These are phyloP conservation scores for Colletotrichum incanum DNA, from an alignment of 2,329 filamentous ascomycete genomes.

Conservation along the genomic window DNA sequence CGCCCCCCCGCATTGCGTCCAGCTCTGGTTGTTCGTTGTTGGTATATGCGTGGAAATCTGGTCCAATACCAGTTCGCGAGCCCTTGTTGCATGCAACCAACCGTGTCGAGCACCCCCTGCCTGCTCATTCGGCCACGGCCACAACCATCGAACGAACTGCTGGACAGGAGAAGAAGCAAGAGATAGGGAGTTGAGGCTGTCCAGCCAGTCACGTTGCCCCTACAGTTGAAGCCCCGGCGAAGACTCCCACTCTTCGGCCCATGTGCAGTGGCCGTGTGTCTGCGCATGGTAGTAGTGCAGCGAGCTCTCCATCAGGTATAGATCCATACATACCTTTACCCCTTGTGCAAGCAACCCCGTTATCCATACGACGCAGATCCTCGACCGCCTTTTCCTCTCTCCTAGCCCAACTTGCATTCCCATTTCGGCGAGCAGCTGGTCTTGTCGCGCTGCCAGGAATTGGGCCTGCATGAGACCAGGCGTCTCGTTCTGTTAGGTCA, in stretches of 20 bases:
- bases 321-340: not conserved
- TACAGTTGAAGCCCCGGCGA: not conserved
- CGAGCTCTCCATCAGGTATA: not conserved
- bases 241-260: not conserved
- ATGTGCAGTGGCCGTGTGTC: not conserved
- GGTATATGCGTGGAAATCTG: slow-evolving; percentile 15
- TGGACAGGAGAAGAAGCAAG: slow-evolving; percentile 17
- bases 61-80: slow-evolving; percentile 12
- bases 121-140: slow-evolving; percentile 17
- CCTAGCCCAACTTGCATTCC: not conserved
- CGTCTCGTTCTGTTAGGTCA: not conserved
- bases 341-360: slow-evolving; percentile 5
- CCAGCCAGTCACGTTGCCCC: slow-evolving; percentile 14
- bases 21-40: not conserved
- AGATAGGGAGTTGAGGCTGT: slow-evolving; percentile 17
- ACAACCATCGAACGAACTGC: not conserved
- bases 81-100: slow-evolving; percentile 25
- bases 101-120: slow-evolving; percentile 5
- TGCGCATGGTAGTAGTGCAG: not conserved
- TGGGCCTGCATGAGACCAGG: slow-evolving; percentile 20
- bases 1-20: slow-evolving; percentile 16
- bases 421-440: not conserved
- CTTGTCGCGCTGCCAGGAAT: slow-evolving; percentile 12
- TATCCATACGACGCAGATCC: slow-evolving; percentile 7
- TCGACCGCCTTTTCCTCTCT: slow-evolving; percentile 6